Base-by-base conservation (phyloP, 2,329 filamentous ascomycete genomes). In the Sclerotinia minor region DNA sequence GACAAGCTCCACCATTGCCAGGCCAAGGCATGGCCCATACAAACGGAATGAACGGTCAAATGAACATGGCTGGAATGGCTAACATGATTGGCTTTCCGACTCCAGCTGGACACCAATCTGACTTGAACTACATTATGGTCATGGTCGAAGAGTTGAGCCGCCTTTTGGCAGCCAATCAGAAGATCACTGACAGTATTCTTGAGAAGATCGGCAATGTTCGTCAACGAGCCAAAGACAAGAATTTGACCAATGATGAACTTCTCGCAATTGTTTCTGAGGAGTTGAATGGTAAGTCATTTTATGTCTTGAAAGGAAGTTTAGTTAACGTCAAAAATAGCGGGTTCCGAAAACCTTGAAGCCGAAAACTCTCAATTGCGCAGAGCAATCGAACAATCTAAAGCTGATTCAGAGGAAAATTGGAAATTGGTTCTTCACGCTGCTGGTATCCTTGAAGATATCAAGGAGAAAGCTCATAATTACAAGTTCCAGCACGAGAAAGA, bases 101-200 rank as follows among this genome's bases (percentile, higher is more conserved):
- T 21, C 87, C 87, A n/a, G 87, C 87, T 24, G 87, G 87, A 59
- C 87, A 90, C 76, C 87, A 89, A 77, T 84, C 87, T 64, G 87
- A 90, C 77, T 83, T 90, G 69, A 88, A 88, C 75, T 87, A 88
- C 78, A 88, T 90, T 74, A 89, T 89, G 75, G 81, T 82, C 71
- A 87, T 89, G 84, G 87, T 90, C 15, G 87, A 90, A 74, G 86
- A 88, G 75, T 80, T 89, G 79, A 89, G 75, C 45, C 13, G 70
- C 70, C 55, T 68, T 73, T 44, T 70, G 67, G 38, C 69, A 68
- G 50, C 72, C 13, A 88, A 86, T 73, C 83, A 84, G 45, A 85
- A 88, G 75, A 80, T 89, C 41, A 83, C 86, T 17, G 85, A 88
- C 64, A 88, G 88, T 75, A 88, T 90, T 58, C 85, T 89, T 61